phyloP scores from a whole-genome alignment of 352 stramenopile species.

The Albugo candida region DNA sequence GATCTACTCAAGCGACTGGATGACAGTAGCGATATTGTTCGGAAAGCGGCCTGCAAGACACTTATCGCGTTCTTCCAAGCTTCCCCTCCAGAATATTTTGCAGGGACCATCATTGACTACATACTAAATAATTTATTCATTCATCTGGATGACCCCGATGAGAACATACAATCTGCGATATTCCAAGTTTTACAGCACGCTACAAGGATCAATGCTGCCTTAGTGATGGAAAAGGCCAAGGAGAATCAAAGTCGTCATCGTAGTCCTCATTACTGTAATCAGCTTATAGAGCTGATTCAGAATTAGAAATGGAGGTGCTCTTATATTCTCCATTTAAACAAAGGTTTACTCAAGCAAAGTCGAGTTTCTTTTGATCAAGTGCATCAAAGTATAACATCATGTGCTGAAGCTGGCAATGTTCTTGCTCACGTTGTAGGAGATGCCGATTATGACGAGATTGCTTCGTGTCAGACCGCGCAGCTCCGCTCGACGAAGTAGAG shows the following conservation, averaged over 20 bases:
- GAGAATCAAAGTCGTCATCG: conserved; percentile 58
- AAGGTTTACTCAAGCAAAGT: conserved; percentile 12
- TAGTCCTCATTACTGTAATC: conserved; percentile 46
- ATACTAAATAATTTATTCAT: conserved; percentile 81
- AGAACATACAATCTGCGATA: conserved; percentile 57
- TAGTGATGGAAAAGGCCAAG: conserved; percentile 47
- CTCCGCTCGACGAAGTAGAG: too few relatives aligned
- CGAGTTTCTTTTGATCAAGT: conserved; percentile 32
- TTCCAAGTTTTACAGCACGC: conserved; percentile 50
- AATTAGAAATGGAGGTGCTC: not conserved
- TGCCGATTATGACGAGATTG: too few relatives aligned
- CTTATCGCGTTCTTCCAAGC: conserved; percentile 74
- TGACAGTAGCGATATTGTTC: conserved; percentile 81
- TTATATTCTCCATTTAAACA: not conserved
- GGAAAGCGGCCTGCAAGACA: conserved; percentile 70
- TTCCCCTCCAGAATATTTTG: conserved; percentile 68
- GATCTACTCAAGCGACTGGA: conserved; percentile 86
- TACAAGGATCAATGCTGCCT: conserved; percentile 25
- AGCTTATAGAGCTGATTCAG: conserved; percentile 24
- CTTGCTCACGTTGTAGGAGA: not conserved
- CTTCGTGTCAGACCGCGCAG: too few relatives aligned
- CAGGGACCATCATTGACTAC: conserved; percentile 81
- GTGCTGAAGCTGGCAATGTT: not conserved
- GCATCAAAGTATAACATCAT: conserved; percentile 38
- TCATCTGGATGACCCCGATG: conserved; percentile 79